A percentile compares a stretch with the other conserved stretches of the same genome.
phyloP scores from a whole-genome alignment of 805 yeast genomes.

The Zygoascus biomembranicola region DNA sequence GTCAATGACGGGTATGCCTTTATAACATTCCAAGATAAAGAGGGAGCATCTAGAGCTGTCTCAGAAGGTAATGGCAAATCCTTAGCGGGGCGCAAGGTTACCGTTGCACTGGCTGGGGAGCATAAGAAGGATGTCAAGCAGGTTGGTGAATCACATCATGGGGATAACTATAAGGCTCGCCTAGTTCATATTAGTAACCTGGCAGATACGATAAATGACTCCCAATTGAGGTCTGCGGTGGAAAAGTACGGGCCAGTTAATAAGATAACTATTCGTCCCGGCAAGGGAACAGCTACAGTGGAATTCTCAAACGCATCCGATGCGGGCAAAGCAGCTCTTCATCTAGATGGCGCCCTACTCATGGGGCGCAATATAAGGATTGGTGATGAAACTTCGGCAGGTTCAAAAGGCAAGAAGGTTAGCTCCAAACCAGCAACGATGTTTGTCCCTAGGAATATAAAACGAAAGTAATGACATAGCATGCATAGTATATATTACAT shows the following conservation, averaged over 20 bases:
- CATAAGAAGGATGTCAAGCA: not conserved
- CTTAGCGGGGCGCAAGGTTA: conserved; percentile 40
- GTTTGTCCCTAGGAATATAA: conserved; percentile 7
- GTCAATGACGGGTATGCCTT: conserved; percentile 61
- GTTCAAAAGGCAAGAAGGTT: not conserved
- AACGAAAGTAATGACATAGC: not conserved
- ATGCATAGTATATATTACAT: not conserved
- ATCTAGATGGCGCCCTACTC: conserved; percentile 9
- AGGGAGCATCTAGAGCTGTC: conserved; percentile 43
- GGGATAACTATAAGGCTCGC: not conserved
- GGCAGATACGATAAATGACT: conserved; percentile 11
- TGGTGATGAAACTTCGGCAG: not conserved
- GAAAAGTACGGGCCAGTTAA: conserved; percentile 10
- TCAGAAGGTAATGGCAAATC: conserved; percentile 29
- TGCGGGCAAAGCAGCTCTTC: conserved; percentile 15
- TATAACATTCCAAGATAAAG: conserved; percentile 38
- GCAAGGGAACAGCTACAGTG: conserved; percentile 9
- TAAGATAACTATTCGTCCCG: conserved; percentile 5
- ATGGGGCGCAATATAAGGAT: not conserved
- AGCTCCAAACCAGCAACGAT: conserved; percentile 1
- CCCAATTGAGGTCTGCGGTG: conserved; percentile 4
- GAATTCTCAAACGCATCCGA: conserved; percentile 9
- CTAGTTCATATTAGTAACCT: conserved; percentile 11
- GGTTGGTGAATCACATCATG: not conserved
- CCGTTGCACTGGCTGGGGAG: conserved; percentile 21